Conservation (phyloP, 2,329 filamentous ascomycete species). For the Diaporthe eres region DNA sequence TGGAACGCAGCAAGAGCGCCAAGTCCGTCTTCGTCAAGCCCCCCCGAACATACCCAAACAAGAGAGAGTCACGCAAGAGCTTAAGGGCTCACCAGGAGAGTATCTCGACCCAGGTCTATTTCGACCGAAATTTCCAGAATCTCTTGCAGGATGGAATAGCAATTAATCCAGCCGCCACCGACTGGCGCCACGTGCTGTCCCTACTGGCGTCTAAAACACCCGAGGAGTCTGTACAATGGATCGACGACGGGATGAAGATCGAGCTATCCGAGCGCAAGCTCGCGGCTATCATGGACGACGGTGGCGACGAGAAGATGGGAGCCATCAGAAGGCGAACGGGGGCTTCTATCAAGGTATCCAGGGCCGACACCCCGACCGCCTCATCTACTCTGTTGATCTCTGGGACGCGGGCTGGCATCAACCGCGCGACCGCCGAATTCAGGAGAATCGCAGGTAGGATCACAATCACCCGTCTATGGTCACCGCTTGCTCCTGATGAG, state of each 20-base stretch:
- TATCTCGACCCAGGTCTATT: slow-evolving; percentile 54
- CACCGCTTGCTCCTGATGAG: slow-evolving; percentile 20
- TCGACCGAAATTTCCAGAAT: slow-evolving; percentile 51
- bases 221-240: slow-evolving; percentile 27
- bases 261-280: slow-evolving; percentile 44
- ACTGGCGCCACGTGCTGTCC: slow-evolving; percentile 58
- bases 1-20: slow-evolving; percentile 37
- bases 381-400: slow-evolving; percentile 47
- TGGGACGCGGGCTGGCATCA: slow-evolving; percentile 44
- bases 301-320: slow-evolving; percentile 45
- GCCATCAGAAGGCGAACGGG: slow-evolving; percentile 48
- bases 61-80: slow-evolving; percentile 45
- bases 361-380: slow-evolving; percentile 17
- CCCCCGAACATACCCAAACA: slow-evolving; percentile 42
- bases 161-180: slow-evolving; percentile 37
- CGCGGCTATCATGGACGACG: slow-evolving; percentile 37
- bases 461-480: slow-evolving; percentile 41
- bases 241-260: slow-evolving; percentile 47
- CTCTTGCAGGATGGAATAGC: not conserved
- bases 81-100: slow-evolving; percentile 44
- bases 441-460: slow-evolving; percentile 40
- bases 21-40: slow-evolving; percentile 50
- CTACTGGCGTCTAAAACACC: slow-evolving; percentile 56
- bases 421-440: slow-evolving; percentile 46
- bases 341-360: slow-evolving; percentile 46